Conservation (phyloP, 208 protist species). For the Wallacemonas sp. region DNA sequence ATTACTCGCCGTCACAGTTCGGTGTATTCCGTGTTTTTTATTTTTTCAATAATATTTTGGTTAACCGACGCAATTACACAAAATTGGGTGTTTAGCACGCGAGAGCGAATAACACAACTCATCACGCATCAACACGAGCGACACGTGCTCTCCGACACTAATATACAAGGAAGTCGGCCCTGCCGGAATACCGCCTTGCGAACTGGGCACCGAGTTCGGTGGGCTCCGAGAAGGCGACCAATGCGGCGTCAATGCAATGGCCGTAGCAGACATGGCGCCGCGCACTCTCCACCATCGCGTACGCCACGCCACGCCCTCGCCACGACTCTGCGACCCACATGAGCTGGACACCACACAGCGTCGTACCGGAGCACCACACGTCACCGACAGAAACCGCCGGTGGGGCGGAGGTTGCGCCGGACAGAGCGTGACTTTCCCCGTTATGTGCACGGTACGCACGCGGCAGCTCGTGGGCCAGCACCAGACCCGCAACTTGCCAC, state of each 20-base stretch:
- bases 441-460: slow-evolving; percentile 19
- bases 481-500: slow-evolving; percentile 20
- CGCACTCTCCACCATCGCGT: slow-evolving; percentile 33
- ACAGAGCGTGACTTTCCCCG: not conserved
- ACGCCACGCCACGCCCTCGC: slow-evolving; percentile 35
- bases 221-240: slow-evolving; percentile 72
- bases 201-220: slow-evolving; percentile 44
- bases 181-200: slow-evolving; percentile 41
- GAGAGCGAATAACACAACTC: no score
- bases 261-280: slow-evolving; percentile 54
- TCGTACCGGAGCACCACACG: slow-evolving; percentile 32
- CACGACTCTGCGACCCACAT: slow-evolving; percentile 46
- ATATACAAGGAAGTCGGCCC: slow-evolving; percentile 45
- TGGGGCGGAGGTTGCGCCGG: not conserved
- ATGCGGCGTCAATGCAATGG: slow-evolving; percentile 27
- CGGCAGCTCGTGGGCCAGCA: slow-evolving; percentile 22
- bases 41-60: no score
- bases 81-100: not conserved
- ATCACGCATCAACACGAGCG: not conserved
- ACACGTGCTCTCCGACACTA: not conserved
- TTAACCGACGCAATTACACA: no score
- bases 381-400: slow-evolving; percentile 22
- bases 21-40: no score
- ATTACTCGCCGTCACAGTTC: no score
- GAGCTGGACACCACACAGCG: slow-evolving; percentile 57